Evolutionary conservation across 1,284 basidiomycete species (phyloP).

Genomic region (Kwoniella shivajii): DNA sequence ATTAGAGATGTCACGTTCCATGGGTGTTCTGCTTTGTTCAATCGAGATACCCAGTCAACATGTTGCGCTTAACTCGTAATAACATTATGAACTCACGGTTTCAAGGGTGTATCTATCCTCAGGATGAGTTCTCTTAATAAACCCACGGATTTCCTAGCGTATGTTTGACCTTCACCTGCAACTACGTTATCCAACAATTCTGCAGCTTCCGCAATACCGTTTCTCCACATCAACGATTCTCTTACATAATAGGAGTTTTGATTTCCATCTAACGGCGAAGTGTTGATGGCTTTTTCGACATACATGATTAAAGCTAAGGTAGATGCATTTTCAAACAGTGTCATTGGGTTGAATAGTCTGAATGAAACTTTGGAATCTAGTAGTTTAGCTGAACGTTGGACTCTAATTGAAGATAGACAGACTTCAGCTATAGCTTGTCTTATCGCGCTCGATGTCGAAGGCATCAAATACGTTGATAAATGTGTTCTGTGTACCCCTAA

Average conservation of each 20-base stretch:
- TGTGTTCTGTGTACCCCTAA: conserved; percentile 44
- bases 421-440: conserved; percentile 39
- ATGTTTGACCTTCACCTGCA: conserved; percentile 22
- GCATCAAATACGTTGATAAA: conserved; percentile 38
- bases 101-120: conserved; percentile 20
- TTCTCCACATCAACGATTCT: conserved; percentile 32
- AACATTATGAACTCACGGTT: conserved; percentile 11
- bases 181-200: conserved; percentile 46
- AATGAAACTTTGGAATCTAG: conserved; percentile 44
- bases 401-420: conserved; percentile 38
- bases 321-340: conserved; percentile 45
- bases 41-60: too few species aligned
- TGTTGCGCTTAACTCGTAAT: too few species aligned
- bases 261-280: not conserved
- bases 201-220: conserved; percentile 39
- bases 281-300: conserved; percentile 36
- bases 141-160: conserved; percentile 34
- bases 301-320: conserved; percentile 42
- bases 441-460: conserved; percentile 28
- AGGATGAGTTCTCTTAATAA: conserved; percentile 35
- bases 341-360: conserved; percentile 39
- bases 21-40: too few species aligned
- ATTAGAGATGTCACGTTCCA: too few species aligned
- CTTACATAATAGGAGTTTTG: not conserved
- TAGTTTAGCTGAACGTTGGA: conserved; percentile 46